A percentile compares a stretch with the other conserved stretches of the same genome.
Conservation (phyloP, 805 yeast species). For the Kurtzmaniella cleridarum region DNA sequence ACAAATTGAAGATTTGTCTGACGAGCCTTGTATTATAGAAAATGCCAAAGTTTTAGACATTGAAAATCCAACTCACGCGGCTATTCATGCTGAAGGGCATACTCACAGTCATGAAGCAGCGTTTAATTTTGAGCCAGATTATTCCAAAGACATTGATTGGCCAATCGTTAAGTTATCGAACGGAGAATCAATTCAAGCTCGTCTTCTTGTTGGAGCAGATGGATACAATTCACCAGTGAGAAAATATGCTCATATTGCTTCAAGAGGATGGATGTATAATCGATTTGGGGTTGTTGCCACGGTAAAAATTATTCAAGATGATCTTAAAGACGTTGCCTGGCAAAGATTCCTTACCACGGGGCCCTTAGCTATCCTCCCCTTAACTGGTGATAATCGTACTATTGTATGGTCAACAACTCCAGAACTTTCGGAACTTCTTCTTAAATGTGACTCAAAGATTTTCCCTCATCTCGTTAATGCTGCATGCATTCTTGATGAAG, state of each 20-base stretch:
- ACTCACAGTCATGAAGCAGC: conserved; percentile 6
- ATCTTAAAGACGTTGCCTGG: conserved; percentile 75
- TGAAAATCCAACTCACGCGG: conserved; percentile 9
- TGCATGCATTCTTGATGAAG: conserved; percentile 71
- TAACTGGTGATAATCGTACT: conserved; percentile 83
- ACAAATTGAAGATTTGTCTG: conserved; percentile 32
- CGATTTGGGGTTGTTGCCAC: conserved; percentile 93
- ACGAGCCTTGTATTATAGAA: conserved; percentile 45
- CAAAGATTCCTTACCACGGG: conserved; percentile 90
- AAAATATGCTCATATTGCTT: conserved; percentile 69
- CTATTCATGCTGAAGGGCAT: conserved; percentile 5
- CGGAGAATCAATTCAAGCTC: conserved; percentile 59
- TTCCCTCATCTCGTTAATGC: conserved; percentile 78
- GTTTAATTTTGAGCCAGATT: conserved; percentile 10
- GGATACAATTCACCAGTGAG: conserved; percentile 94
- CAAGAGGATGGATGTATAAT: conserved; percentile 89
- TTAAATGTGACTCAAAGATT: conserved; percentile 52
- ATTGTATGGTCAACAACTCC: conserved; percentile 91
- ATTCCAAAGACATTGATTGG: conserved; percentile 44
- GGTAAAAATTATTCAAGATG: conserved; percentile 66
- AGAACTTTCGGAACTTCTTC: conserved; percentile 59
- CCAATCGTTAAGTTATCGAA: conserved; percentile 65
- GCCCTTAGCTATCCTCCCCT: conserved; percentile 85
- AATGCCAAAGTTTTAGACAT: conserved; percentile 64
- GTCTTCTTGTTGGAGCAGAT: conserved; percentile 90